Conservation (phyloP, 768 basidiomycete genomes). For the Collybia sp. region DNA sequence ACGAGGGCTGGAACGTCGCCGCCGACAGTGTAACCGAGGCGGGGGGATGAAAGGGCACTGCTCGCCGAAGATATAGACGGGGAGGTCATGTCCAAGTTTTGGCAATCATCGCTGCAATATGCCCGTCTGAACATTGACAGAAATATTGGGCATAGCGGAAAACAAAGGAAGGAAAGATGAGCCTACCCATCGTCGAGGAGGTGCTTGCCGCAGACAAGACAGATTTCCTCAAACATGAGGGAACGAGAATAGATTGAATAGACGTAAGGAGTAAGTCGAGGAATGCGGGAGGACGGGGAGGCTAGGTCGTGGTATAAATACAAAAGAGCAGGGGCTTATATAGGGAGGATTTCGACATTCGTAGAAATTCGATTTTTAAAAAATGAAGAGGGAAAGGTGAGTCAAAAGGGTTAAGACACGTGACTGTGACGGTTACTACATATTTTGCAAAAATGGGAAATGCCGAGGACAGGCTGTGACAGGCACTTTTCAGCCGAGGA, state of each 20-base stretch:
- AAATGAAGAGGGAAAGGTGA: too few species aligned
- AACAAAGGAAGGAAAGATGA: constrained; percentile 21
- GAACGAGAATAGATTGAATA: background rate
- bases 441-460: too few species aligned
- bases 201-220: constrained; percentile 66
- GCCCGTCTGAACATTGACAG: constrained; percentile 39
- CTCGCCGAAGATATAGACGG: constrained; percentile 65
- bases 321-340: constrained; percentile 23
- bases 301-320: constrained; percentile 10
- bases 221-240: constrained; percentile 76
- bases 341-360: constrained; percentile 17
- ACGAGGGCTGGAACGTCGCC: constrained; percentile 64
- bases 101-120: constrained; percentile 71
- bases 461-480: too few species aligned
- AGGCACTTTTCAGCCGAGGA: too few species aligned
- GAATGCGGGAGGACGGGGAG: constrained; percentile 7
- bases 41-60: constrained; percentile 67
- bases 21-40: constrained; percentile 45
- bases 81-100: constrained; percentile 55
- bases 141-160: constrained; percentile 13
- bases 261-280: constrained; percentile 2
- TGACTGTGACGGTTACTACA: too few species aligned
- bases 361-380: background rate
- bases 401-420: too few species aligned
- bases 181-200: constrained; percentile 54